Base-by-base conservation (phyloP, 257 asterid genomes). In the Echites panduratus region DNA sequence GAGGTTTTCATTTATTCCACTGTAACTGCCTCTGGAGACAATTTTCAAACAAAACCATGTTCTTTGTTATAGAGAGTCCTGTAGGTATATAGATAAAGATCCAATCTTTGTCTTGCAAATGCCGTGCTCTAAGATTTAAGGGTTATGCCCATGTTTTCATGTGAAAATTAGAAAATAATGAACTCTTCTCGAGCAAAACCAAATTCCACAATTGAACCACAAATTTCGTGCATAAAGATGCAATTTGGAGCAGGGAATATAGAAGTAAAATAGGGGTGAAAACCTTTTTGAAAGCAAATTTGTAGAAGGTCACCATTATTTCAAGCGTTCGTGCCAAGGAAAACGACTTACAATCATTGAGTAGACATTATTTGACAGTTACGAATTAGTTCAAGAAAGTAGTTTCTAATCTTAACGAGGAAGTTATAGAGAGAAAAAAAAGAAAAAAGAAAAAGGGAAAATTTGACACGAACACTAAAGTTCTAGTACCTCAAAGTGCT, bases 281-380 rank as follows among this genome's bases (percentile, higher is more conserved):
- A 56, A 56, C 4, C 22, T 62, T 32, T 22, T 13, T 1, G 9
- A 65, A 44, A 45, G 35, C 22, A 44, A 13, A 68, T 68, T n/a
- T n/a, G n/a, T 38, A 19, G 16, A 45, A 48, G 20, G 19, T 14
- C 47, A 27, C 35, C 52, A 56, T 56, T 56, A 57, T 65, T 32
- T 32, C 52, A 59, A 59, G 59, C 70, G 70, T 59, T 44, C 70
- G 76, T 72, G 70, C 26, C 17, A 72, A 59, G 76, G 43, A 72
- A 72, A 59, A 44, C 13, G 45, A 58, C 66, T 38, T 35, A 56
- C 17, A 45, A 59, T 59, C 44, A 59, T 59, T 29, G 69, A 44
- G 4, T 9, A 4, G 22, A 41, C 1, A 72, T 44, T 59, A 19
- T 61, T 56, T 38, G 66, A 57, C 43, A 11, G 45, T n/a, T 26